A percentile compares a stretch with the other conserved stretches of the same genome.
Conservation (phyloP, 306 rosid genomes). For the Echinosophora koreensis region DNA sequence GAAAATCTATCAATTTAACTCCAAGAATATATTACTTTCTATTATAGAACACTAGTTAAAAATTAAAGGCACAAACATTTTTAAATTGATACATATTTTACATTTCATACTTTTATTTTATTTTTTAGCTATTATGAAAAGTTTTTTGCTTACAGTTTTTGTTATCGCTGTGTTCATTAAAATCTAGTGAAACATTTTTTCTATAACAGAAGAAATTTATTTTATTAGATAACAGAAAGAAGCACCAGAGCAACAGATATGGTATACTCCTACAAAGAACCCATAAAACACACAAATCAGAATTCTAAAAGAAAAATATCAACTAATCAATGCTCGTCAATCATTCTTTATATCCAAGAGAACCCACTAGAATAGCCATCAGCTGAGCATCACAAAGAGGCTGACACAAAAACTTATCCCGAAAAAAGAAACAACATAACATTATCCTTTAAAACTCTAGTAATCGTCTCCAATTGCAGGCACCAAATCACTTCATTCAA, state of each 20-base stretch:
- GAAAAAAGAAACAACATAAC: conserved; percentile 9
- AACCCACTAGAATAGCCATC: background rate
- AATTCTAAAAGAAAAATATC: background rate
- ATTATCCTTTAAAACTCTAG: background rate
- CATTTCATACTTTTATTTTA: background rate
- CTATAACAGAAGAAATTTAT: background rate
- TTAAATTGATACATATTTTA: background rate
- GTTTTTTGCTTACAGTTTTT: conserved; percentile 1
- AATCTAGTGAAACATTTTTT: background rate
- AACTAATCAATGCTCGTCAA: background rate
- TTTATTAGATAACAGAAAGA: conserved; percentile 1
- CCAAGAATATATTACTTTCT: background rate
- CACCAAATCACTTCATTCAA: conserved; percentile 10
- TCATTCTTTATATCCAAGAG: conserved; percentile 23
- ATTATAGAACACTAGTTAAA: background rate
- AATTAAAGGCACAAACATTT: background rate
- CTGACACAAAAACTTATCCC: conserved; percentile 5
- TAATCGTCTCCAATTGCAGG: background rate
- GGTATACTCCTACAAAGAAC: conserved; percentile 27
- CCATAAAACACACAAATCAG: background rate
- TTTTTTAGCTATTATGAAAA: background rate
- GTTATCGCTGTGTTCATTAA: background rate
- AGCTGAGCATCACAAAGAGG: background rate
- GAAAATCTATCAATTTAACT: background rate
- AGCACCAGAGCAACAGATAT: background rate